A percentile compares a stretch with the other conserved stretches of the same genome.
Conservation (phyloP, 139 green algal species). For the Tetraselmis striata region DNA sequence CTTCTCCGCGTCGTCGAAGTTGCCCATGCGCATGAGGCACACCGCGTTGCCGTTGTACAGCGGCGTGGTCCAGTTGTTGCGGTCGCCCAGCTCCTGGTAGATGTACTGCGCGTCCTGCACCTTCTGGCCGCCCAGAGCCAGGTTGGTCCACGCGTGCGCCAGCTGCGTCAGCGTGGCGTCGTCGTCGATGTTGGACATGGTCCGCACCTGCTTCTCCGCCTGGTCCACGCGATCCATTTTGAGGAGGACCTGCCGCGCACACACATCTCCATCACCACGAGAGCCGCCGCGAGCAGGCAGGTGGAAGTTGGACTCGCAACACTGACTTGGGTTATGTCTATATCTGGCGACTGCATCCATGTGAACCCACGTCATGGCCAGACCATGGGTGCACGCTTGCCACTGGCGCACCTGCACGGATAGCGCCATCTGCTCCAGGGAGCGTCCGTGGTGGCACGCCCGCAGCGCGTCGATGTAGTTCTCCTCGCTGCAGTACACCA, state of each 20-base stretch:
- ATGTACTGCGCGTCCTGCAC: slow-evolving; percentile 94
- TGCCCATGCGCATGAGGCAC: slow-evolving; percentile 85
- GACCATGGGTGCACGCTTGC: too few species aligned
- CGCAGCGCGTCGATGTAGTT: slow-evolving; percentile 91
- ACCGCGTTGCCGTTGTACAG: slow-evolving; percentile 83
- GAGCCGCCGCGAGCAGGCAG: too few species aligned
- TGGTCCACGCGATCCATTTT: slow-evolving; percentile 87
- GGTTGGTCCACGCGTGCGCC: slow-evolving; percentile 83
- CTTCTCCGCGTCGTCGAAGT: slow-evolving; percentile 64
- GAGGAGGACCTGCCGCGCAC: slow-evolving; percentile 66
- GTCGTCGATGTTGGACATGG: slow-evolving; percentile 86
- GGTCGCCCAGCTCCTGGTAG: slow-evolving; percentile 93
- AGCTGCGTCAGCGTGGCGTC: slow-evolving; percentile 94
- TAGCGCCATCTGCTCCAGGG: slow-evolving; percentile 70
- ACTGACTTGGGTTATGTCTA: too few species aligned
- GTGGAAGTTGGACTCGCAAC: too few species aligned
- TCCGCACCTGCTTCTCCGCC: slow-evolving; percentile 75
- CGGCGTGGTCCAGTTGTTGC: slow-evolving; percentile 82
- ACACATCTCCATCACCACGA: slow-evolving; percentile 18
- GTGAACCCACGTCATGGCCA: too few species aligned
- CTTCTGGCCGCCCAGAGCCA: slow-evolving; percentile 84
- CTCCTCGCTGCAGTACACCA: slow-evolving; percentile 71
- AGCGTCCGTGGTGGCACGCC: slow-evolving; percentile 58
- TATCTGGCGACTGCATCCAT: too few species aligned
- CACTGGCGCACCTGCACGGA: slow-evolving; percentile 52